Base-by-base conservation (phyloP, 73 alveolate species). In the Loxodes magnus region DNA sequence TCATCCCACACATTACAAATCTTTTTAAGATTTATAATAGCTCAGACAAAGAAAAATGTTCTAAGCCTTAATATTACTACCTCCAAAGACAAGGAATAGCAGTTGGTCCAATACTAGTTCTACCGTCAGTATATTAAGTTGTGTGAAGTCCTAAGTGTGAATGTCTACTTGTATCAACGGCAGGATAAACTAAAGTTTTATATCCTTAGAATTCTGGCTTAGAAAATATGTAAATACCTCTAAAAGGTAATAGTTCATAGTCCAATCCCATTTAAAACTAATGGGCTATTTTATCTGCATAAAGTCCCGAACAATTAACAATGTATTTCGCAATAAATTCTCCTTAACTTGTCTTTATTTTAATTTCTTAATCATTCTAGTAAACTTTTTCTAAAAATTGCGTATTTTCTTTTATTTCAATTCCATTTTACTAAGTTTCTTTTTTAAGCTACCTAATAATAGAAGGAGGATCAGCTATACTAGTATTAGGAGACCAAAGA, bases 71-170 rank as follows among this genome's bases (percentile, higher is more conserved):
- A 35, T 85, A 85, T 41, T 80, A 67, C 55, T 85, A 93, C 29
- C 74, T 26, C 37, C 81, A 65, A 4, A 80, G 56, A 15, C 92
- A 90, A 31, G 96, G 96, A 9, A 79, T 52, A 0, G 73, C 77
- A 5, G 86, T 82, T 6, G 97, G 97, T 16, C 97, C 97, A n/a
- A 86, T 39, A 56, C 74, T 86, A 22, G 71, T 51, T 10, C 50
- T 33, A 19, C 91, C 94, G 55, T 76, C 75, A 2, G 62, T 54
- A 7, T 82, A 64, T 6, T 69, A 9, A 0, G 97, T 86, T 5
- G 91, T 56, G 51, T 86, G 97, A 9, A 86, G 85, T 35, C 97
- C 97, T 25, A 86, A 48, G 39, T 69, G 55, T 21, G 57, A 63
- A 23, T 64, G 39, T 1, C 70, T 44, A 2, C 90, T 87, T 35